Conservation (phyloP, 345 rosid species). For the Dipteronia dyeriana region DNA sequence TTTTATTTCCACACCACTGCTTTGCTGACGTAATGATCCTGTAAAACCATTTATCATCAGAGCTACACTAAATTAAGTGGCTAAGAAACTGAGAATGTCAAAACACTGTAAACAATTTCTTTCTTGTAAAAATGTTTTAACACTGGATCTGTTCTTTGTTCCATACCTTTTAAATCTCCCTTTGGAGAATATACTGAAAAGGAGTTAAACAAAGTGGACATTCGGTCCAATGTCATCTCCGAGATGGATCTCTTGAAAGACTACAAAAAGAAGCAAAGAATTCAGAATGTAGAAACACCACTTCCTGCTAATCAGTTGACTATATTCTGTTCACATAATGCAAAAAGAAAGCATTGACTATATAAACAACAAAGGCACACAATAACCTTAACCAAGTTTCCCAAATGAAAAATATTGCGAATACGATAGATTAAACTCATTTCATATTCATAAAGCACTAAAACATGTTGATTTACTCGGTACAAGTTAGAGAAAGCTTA, state of each 20-base stretch:
- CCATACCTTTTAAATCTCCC: conserved; percentile 59
- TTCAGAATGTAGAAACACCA: conserved; percentile 15
- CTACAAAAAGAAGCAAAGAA: conserved; percentile 43
- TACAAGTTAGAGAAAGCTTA: conserved; percentile 39
- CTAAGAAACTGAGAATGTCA: conserved; percentile 14
- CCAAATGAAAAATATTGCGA: background rate
- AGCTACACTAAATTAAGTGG: conserved; percentile 5
- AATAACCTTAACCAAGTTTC: conserved; percentile 1
- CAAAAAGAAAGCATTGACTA: background rate
- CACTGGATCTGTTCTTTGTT: background rate
- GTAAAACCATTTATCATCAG: conserved; percentile 28
- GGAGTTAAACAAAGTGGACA: conserved; percentile 77
- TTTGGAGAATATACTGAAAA: conserved; percentile 56
- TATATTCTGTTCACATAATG: conserved; percentile 6
- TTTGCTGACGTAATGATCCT: conserved; percentile 57
- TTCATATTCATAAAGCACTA: background rate
- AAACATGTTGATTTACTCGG: background rate
- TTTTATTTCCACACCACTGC: conserved; percentile 56
- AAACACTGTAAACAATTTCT: background rate
- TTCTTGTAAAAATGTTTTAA: background rate
- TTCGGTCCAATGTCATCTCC: conserved; percentile 63
- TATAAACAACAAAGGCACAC: background rate
- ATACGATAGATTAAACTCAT: background rate
- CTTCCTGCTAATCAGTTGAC: conserved; percentile 2
- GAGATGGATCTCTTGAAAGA: conserved; percentile 73